Percentiles rank a stretch among this genome's conserved stretches.
Evolutionary conservation across 202 grass and related monocot species (phyloP).

Genomic region (Carex arenaria): DNA sequence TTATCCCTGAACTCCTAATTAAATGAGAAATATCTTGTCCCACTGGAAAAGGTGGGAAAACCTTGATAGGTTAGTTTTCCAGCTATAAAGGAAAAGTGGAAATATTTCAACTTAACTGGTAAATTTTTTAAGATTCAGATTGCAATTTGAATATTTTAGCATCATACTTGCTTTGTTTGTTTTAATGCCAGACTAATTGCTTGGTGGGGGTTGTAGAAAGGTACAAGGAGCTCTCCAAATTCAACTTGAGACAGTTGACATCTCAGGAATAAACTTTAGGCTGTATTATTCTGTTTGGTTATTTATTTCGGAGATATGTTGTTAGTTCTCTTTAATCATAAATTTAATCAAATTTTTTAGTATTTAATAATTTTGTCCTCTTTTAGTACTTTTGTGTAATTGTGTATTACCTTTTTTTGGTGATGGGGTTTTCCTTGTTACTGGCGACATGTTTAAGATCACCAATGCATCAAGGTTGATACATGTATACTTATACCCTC

Average conservation of each 20-base stretch:
- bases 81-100: too few species aligned
- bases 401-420: too few species aligned
- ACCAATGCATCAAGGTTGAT: not conserved
- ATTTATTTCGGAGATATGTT: not conserved
- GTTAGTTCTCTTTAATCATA: not conserved
- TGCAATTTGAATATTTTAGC: not conserved
- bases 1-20: not conserved
- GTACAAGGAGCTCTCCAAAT: slow-evolving; percentile 83
- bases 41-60: not conserved
- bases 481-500: too few species aligned
- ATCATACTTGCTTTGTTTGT: not conserved
- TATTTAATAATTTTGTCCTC: not conserved
- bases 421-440: not conserved
- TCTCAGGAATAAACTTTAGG: slow-evolving; percentile 37
- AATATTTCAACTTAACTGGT: not conserved
- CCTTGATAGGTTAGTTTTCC: not conserved
- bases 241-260: slow-evolving; percentile 87
- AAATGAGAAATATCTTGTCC: not conserved
- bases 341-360: not conserved
- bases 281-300: not conserved
- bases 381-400: not conserved
- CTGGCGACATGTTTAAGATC: not conserved
- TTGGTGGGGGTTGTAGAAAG: slow-evolving; percentile 74
- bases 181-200: slow-evolving; percentile 70
- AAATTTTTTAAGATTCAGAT: not conserved